Base-by-base conservation (phyloP, 2,329 filamentous ascomycete species). In the Alternaria arbusti region DNA sequence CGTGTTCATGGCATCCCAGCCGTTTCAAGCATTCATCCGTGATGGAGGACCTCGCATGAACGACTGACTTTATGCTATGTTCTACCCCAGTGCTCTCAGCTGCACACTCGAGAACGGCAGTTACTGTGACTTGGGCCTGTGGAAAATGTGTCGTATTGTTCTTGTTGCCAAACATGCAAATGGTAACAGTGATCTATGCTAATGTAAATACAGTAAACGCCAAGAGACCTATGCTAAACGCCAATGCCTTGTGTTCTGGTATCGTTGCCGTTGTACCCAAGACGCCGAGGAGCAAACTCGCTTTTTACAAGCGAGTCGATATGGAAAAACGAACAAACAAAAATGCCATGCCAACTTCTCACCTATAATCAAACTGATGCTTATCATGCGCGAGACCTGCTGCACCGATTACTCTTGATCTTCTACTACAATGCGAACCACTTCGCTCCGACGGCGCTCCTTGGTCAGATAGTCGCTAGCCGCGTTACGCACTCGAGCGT, bases 371-470 rank as follows among this genome's bases (percentile, higher is more conserved):
- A 32, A 44, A 20, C 30, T 9, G 51, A 17, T 25, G 22, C 12
- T 28, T 32, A 40, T 9, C 20, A 11, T 36, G n/a, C 9, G 20
- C 13, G 15, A 15, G 25, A 55, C 32, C 23, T 28, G 28, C 28
- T 50, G 20, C 43, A 17, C 36, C 43, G 26, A 58, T 57, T 2
- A 54, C 11, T 66, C 64, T 36, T 56, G 65, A n/a, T 72, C 67
- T 47, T 78, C 71, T 4, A 78, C 61, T 13, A 63, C 67, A 25
- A 78, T 75, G 12, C 61, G 73, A 2, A 78, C 71, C 4, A 74
- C 65, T 28, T 73, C 67, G 10, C 67, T 62, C 54, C 54, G 68
- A 22, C 47, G 62, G 45, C 30, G 61, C 25, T 68, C 66, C 36
- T 66, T 71, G n/a, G 61, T 65, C 40, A 71, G 51, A 58, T 67